Evolutionary conservation across 2,329 filamentous ascomycete genomes (phyloP).

Genomic region (Zymoseptoria pseudotritici): DNA sequence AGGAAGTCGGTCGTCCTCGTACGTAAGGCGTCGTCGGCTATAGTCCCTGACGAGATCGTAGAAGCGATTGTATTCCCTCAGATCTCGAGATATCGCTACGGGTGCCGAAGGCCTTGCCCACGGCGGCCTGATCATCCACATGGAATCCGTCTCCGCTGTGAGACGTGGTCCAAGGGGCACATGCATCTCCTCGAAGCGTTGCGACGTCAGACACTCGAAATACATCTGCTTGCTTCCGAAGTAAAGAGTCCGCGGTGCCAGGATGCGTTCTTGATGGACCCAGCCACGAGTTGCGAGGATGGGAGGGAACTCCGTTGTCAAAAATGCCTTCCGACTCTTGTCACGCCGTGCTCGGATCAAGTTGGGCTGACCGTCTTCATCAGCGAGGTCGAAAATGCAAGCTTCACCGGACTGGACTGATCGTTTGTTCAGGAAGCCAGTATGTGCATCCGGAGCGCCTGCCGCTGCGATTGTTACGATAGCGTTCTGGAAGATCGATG

Average conservation of each 20-base stretch:
- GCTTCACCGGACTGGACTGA: not conserved
- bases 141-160: not conserved
- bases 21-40: not conserved
- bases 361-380: not conserved
- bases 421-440: slow-evolving; percentile 4
- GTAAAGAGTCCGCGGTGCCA: slow-evolving; percentile 8
- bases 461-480: slow-evolving; percentile 7
- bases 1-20: not conserved
- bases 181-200: not conserved
- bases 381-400: not conserved
- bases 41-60: not conserved
- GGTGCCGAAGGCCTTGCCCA: not conserved
- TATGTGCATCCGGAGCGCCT: not conserved
- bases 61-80: not conserved
- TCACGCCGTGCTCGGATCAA: slow-evolving; percentile 1
- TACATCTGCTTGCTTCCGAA: slow-evolving; percentile 9
- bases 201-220: slow-evolving; percentile 5
- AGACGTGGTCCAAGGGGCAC: not conserved
- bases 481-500: slow-evolving; percentile 5
- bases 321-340: slow-evolving; percentile 4
- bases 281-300: slow-evolving; percentile 7
- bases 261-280: slow-evolving; percentile 9
- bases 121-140: not conserved
- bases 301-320: not conserved
- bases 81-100: not conserved